A percentile compares a stretch with the other conserved stretches of the same genome.
phyloP scores from a whole-genome alignment of 1,284 basidiomycete species.

The Melampsora abietis-canadensis region DNA sequence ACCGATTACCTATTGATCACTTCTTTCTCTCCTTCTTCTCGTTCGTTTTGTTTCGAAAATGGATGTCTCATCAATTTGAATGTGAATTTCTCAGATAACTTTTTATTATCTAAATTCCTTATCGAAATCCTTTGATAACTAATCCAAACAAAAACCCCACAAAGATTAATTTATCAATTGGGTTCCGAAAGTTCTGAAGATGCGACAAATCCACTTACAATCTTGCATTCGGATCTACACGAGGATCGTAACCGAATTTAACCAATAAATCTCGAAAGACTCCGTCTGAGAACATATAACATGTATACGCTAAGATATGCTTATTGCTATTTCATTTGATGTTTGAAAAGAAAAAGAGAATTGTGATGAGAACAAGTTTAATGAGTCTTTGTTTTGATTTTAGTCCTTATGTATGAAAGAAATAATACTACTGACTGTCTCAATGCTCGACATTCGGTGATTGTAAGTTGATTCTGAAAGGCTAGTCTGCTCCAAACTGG shows the following conservation, averaged over 20 bases:
- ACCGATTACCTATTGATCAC: background rate
- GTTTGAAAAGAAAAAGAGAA: conserved; percentile 47
- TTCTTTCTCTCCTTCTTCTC: background rate
- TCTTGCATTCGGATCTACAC: conserved; percentile 66
- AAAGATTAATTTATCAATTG: no score
- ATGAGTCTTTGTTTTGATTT: background rate
- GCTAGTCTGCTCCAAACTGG: conserved; percentile 85
- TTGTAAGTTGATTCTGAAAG: conserved; percentile 75
- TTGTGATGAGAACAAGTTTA: background rate
- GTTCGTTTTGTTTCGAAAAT: background rate
- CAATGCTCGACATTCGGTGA: conserved; percentile 66
- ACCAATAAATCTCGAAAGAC: conserved; percentile 89
- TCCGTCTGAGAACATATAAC: conserved; percentile 87
- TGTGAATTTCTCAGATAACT: conserved; percentile 18
- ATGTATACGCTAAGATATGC: conserved; percentile 55
- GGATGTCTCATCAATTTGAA: conserved; percentile 22
- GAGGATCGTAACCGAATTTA: conserved; percentile 82
- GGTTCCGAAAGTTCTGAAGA: background rate
- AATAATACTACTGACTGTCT: conserved; percentile 61
- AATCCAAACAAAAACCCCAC: background rate
- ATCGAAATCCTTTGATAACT: conserved; percentile 69
- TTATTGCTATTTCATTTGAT: conserved; percentile 59
- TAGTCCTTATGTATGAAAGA: background rate
- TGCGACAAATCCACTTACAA: conserved; percentile 59
- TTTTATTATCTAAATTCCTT: conserved; percentile 26